Base-by-base conservation (phyloP, 192 early-diverging fungal species). In the Endogone sp. region DNA sequence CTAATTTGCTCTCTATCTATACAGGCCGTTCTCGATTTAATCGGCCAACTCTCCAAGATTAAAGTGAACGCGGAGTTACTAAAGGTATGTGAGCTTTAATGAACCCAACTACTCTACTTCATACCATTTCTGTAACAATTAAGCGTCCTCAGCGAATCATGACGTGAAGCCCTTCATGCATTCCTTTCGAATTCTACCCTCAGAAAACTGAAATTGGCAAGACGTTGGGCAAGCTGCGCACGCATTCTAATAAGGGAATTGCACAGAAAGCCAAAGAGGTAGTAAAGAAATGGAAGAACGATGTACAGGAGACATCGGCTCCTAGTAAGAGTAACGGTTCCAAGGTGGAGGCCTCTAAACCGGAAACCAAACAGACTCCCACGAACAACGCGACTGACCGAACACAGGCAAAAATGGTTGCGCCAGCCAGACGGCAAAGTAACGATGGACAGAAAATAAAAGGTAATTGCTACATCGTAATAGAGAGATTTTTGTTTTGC, bases 261-360 rank as follows among this genome's bases (percentile, higher is more conserved):
- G 82, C 88, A 0, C 75, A 69, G 24, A 63, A 82, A 44, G 87
- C 91, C 2, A 93, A 90, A 69, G 86, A 81, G 49, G 81, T 93
- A 55, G 89, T 95, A 3, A 81, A 82, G 68, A 92, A 90, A 58
- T 97, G 95, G 95, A 95, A 94, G 77, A 80, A 83, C 26, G 92
- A 94, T 62, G 71, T 61, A 64, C 60, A 26, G 63, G 57, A 23
- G 23, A 65, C 58, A 63, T 57, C 21, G 37, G 37, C 9, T 16
- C 37, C 37, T 11, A 16, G 9, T 16, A 49, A 49, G 37, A 49
- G 37, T 49, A 49, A 16, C 37, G 16, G 37, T 49, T 49, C 37
- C 9, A 49, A 49, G 37, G 6, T 16, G 0, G 72, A 74, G 10
- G 11, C 63, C 23, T 29, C 64, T 4, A 64, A 66, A 8, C 31